Base-by-base conservation (phyloP, 306 rosid genomes). In the Parietaria judaica region DNA sequence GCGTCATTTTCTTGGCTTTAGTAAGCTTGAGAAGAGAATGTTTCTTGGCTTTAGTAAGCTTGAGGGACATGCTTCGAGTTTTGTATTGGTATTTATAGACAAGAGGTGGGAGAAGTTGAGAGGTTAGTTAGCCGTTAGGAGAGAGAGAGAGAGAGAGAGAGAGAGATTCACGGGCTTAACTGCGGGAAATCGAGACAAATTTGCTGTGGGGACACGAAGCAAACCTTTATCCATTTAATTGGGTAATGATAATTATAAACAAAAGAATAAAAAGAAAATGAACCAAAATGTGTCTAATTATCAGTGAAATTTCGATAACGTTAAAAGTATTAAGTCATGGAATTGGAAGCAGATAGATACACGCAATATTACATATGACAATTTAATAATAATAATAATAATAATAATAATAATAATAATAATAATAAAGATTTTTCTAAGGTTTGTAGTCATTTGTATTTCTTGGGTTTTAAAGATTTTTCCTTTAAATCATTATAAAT, bases 81-180 rank as follows among this genome's bases (percentile, higher is more conserved):
- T 35, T 36, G 58, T 35, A 31, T 11, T 17, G 23, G 47, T 50
- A 75, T 83, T 76, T 80, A 78, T 80, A 83, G 61, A 36, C 45
- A 3, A 7, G 47, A 61, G 14, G 36, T 17, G 41, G 11, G 47
- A 58, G 69, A 70, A 58, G 81, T 72, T 83, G 68, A 58, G 66
- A 65, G 60, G 79, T 72, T 75, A 48, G 79, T 67, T 71, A 69
- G 70, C 66, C 61, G 76, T 79, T 72, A 58, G n/a, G n/a, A n/a
- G n/a, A n/a, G 43, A 13, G 38, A 36, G 71, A 59, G 43, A 74
- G 54, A 62, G n/a, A 39, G 13, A 15, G n/a, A 16, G 56, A 57
- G 47, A 53, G 52, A 36, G 63, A 70, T 60, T 85, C 85, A 85
- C 96, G 89, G 81, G 78, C 80, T 83, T 78, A 77, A 71, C 73